These are phyloP conservation scores for Kwoniella sp. DNA, from an alignment of 768 basidiomycete species.

Conservation along the genomic window DNA sequence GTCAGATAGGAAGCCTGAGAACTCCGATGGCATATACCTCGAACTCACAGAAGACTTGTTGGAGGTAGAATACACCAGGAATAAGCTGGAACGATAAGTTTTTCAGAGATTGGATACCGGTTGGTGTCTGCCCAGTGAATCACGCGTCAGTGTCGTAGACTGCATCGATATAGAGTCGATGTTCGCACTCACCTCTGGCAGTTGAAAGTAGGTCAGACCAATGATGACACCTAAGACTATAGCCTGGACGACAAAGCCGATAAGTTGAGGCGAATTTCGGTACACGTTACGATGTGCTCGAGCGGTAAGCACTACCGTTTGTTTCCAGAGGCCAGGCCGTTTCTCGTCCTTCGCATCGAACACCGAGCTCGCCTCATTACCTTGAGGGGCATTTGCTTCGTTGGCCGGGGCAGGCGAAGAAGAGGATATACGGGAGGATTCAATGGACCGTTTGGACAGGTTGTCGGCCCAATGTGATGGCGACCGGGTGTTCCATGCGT, in stretches of 20 bases:
- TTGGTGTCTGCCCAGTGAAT: slow-evolving; percentile 40
- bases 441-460: slow-evolving; percentile 10
- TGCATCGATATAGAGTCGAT: no score
- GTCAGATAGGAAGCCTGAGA: no score
- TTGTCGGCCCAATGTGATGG: slow-evolving; percentile 6
- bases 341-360: slow-evolving; percentile 23
- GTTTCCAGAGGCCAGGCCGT: slow-evolving; percentile 40
- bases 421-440: not conserved
- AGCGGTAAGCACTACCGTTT: slow-evolving; percentile 47
- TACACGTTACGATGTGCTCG: slow-evolving; percentile 51
- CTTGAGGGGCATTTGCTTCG: not conserved
- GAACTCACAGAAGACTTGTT: slow-evolving; percentile 42
- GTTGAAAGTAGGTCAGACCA: slow-evolving; percentile 58
- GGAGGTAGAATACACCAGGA: slow-evolving; percentile 54
- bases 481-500: slow-evolving; percentile 54
- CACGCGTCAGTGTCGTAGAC: not conserved
- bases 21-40: no score
- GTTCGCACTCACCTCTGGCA: slow-evolving; percentile 54
- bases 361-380: not conserved
- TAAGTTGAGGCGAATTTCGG: slow-evolving; percentile 43
- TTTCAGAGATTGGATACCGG: slow-evolving; percentile 57
- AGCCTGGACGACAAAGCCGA: slow-evolving; percentile 36
- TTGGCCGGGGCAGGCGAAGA: not conserved
- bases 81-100: slow-evolving; percentile 51
- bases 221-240: slow-evolving; percentile 50